Conservation (phyloP, 2,329 filamentous ascomycete genomes). For the Verticillium nonalfalfae region DNA sequence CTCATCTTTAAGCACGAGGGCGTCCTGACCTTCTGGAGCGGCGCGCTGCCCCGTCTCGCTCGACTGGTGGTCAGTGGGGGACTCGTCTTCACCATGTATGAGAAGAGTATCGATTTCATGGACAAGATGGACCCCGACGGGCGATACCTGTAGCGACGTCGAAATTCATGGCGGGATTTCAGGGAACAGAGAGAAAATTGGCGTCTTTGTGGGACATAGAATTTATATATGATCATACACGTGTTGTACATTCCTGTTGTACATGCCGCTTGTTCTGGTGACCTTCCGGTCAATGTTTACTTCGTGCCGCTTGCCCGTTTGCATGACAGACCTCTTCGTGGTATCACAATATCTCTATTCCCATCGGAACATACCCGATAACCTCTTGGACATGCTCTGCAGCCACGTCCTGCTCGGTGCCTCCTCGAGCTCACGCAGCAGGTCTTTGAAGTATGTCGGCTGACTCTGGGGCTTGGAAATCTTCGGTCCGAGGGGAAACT, state of each 20-base stretch:
- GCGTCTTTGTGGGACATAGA: slow-evolving; percentile 9
- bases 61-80: slow-evolving; percentile 86
- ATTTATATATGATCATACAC: slow-evolving; percentile 8
- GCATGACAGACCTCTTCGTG: not conserved
- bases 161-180: not conserved
- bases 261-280: not conserved
- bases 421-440: slow-evolving; percentile 56
- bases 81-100: slow-evolving; percentile 98
- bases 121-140: slow-evolving; percentile 73
- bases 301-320: not conserved
- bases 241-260: slow-evolving; percentile 10
- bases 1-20: slow-evolving; percentile 88
- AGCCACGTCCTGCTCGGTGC: slow-evolving; percentile 52
- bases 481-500: slow-evolving; percentile 42
- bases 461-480: slow-evolving; percentile 55
- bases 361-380: slow-evolving; percentile 52
- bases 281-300: not conserved
- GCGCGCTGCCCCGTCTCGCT: slow-evolving; percentile 78
- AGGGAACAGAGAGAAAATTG: slow-evolving; percentile 2
- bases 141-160: slow-evolving; percentile 62
- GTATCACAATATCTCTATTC: not conserved
- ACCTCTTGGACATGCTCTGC: slow-evolving; percentile 42
- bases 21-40: slow-evolving; percentile 86
- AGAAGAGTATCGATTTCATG: slow-evolving; percentile 91
- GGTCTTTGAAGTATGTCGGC: slow-evolving; percentile 56